These are phyloP conservation scores for Neurospora sp. DNA, from an alignment of 495 filamentous ascomycete genomes.

Conservation along the genomic window DNA sequence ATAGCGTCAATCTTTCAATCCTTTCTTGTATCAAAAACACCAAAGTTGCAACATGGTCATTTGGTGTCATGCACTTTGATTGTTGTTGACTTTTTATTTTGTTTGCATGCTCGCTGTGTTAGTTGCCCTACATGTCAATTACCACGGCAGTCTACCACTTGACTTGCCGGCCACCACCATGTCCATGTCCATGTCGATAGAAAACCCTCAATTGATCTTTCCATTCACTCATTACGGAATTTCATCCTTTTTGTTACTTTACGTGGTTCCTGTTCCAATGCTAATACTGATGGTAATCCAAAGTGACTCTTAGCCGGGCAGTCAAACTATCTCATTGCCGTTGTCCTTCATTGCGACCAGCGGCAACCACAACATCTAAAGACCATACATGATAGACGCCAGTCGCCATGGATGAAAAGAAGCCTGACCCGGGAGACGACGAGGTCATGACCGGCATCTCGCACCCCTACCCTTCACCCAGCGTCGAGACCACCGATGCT, in stretches of 20 bases:
- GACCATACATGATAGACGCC: background rate
- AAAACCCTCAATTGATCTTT: background rate
- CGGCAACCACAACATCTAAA: background rate
- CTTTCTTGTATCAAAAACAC: background rate
- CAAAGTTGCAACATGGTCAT: background rate
- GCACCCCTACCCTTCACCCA: conserved; percentile 19
- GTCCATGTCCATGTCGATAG: background rate
- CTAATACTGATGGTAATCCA: conserved; percentile 15
- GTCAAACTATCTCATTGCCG: background rate
- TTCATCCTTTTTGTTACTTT: background rate
- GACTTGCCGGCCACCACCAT: background rate
- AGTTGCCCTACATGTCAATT: background rate
- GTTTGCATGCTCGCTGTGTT: background rate
- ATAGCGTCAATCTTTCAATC: background rate
- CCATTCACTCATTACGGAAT: background rate
- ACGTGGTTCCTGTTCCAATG: background rate
- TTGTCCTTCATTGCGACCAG: background rate
- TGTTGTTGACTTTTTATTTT: background rate
- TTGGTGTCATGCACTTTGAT: background rate
- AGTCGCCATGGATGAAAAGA: conserved; percentile 17
- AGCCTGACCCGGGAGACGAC: conserved; percentile 8
- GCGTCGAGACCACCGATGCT: conserved; percentile 14
- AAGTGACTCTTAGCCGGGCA: conserved; percentile 3
- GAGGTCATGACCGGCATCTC: conserved; percentile 13
- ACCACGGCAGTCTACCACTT: background rate